Percentiles rank a stretch among this genome's conserved stretches.
These are phyloP conservation scores for Penicillium sp. DNA, from an alignment of 2,329 filamentous ascomycete species.

Conservation along the genomic window DNA sequence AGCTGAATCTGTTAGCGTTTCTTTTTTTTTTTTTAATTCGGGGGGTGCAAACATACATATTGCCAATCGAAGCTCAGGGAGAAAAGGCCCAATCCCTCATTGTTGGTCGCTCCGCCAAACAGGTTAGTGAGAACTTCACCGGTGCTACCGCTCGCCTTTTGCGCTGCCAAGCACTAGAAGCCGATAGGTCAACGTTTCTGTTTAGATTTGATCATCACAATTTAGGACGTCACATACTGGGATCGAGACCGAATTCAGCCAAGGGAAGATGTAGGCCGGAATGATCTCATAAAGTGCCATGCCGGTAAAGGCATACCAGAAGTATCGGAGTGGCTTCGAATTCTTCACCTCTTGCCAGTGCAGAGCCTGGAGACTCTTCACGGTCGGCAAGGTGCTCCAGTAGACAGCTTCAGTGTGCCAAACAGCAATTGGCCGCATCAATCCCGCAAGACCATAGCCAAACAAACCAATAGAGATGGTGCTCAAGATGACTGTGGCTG, in stretches of 20 bases:
- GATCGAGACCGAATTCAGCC: conserved; percentile 60
- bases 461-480: conserved; percentile 60
- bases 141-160: conserved; percentile 54
- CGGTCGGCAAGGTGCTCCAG: conserved; percentile 58
- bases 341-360: conserved; percentile 58
- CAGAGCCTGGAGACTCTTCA: conserved; percentile 59
- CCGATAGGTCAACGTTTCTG: too few relatives aligned
- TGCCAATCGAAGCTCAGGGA: conserved; percentile 58
- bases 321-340: conserved; percentile 56
- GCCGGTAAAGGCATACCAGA: conserved; percentile 56
- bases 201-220: too few relatives aligned
- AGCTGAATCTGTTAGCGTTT: conserved; percentile 43
- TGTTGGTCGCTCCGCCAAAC: conserved; percentile 58
- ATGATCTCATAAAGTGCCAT: conserved; percentile 59
- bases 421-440: conserved; percentile 59
- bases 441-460: conserved; percentile 58
- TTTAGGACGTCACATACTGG: conserved; percentile 32
- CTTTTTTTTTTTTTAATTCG: too few relatives aligned
- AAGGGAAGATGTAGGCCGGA: conserved; percentile 60
- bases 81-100: conserved; percentile 58
- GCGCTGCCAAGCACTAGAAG: conserved; percentile 53
- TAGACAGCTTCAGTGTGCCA: conserved; percentile 62
- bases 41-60: conserved; percentile 33
- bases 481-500: conserved; percentile 53
- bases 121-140: conserved; percentile 52